Base-by-base conservation (phyloP, 192 early-diverging fungal species). In the Dimargaris verticillata region DNA sequence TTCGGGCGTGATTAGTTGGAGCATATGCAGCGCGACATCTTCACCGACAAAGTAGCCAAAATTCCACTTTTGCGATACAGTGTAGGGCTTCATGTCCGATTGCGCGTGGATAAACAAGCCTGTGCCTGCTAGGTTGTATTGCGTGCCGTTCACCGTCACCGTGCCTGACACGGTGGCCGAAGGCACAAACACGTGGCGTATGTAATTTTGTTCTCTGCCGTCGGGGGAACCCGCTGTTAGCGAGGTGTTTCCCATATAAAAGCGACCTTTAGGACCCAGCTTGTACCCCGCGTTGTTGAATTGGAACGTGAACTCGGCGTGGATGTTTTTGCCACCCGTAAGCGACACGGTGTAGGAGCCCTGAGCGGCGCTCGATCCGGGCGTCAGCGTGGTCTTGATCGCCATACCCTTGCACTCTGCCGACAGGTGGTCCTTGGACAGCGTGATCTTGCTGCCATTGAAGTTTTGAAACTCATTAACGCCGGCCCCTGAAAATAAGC, bases 151-250 rank as follows among this genome's bases (percentile, higher is more conserved):
- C 14, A 89, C 74, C 52, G 84, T 78, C 64, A 93, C 74, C 60
- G 77, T 78, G 18, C 87, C 93, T 0, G 67, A 73, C 48, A 87
- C 83, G 20, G 73, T 74, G 46, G 81, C 87, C 17, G 80, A 73
- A 7, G 93, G 93, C 72, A 88, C 87, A 76, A 90, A 94, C 71
- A 83, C 80, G 64, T 90, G 83, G 11, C 80, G 76, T 17, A 92
- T 83, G 61, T 76, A 88, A 5, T 77, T 79, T 22, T 73, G 65
- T 22, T 64, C 61, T 15, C 71, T 64, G 33, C 62, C 78, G 26
- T 73, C 66, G 28, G 77, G 72, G 24, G 73, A 70, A 13, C 57
- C 57, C 5, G 11, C 57, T 20, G 29, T 25, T 38, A 33, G 41
- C 7, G 57, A 59, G 5, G 24, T 25, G 57, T 59, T 59, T 28